phyloP scores from a whole-genome alignment of 176 grass and related monocot species.

The Zoysia japonica region DNA sequence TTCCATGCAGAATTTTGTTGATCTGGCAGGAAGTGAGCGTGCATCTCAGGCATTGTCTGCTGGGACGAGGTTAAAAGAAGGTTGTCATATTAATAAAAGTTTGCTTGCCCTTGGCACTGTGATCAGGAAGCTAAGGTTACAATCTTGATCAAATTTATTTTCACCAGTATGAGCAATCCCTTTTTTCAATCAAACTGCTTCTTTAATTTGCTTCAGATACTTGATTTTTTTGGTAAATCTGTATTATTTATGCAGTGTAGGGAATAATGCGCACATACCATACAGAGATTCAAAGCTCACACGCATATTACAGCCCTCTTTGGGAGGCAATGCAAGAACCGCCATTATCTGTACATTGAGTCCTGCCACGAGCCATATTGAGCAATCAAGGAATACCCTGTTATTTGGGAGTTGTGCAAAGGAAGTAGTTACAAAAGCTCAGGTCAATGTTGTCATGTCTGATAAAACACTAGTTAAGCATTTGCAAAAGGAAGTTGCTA shows the following conservation, averaged over 20 bases:
- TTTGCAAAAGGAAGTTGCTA: constrained; percentile 82
- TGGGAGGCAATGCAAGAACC: constrained; percentile 87
- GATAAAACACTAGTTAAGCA: constrained; percentile 89
- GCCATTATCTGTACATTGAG: constrained; percentile 86
- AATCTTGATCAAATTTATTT: constrained; percentile 31
- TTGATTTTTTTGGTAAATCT: neutral
- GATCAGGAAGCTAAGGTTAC: constrained; percentile 82
- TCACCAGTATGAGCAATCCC: constrained; percentile 2
- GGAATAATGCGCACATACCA: constrained; percentile 74
- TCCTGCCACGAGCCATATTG: constrained; percentile 70
- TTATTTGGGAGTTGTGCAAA: constrained; percentile 86
- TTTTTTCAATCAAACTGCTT: neutral
- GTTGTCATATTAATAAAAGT: constrained; percentile 93
- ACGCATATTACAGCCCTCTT: constrained; percentile 79
- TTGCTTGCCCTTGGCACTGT: constrained; percentile 85
- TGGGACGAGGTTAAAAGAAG: constrained; percentile 92
- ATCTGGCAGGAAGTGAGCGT: constrained; percentile 94
- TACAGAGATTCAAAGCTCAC: constrained; percentile 94
- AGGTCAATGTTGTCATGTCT: constrained; percentile 91
- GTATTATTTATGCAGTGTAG: constrained; percentile 54
- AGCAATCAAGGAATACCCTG: constrained; percentile 85
- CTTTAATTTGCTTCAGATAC: neutral
- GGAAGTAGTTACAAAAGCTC: constrained; percentile 78
- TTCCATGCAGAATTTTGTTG: constrained; percentile 83
- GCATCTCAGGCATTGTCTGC: constrained; percentile 76